Conservation (phyloP, 257 asterid genomes). For the Solanum ossicruentum region DNA sequence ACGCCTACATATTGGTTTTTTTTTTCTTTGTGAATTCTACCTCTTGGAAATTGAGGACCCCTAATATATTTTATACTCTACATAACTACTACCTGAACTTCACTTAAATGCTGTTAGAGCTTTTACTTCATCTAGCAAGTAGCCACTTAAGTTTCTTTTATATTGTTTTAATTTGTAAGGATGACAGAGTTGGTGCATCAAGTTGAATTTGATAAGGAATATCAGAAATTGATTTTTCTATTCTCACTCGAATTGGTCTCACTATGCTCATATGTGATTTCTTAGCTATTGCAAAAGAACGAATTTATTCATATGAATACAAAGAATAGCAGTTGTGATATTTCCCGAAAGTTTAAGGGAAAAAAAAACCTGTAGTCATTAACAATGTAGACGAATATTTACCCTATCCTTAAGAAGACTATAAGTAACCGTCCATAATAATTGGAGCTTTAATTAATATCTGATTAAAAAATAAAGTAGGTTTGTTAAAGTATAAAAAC, state of each 20-base stretch:
- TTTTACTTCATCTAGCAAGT: neutral
- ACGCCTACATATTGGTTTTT: constrained; percentile 27
- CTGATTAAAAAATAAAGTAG: neutral
- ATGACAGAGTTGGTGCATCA: neutral
- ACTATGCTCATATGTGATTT: no score
- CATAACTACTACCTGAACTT: neutral
- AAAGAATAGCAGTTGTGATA: neutral
- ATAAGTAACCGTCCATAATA: neutral
- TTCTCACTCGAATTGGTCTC: no score
- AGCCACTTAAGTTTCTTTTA: neutral
- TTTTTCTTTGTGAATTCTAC: neutral
- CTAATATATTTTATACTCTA: neutral
- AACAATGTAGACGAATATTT: neutral
- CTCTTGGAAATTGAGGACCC: constrained; percentile 32
- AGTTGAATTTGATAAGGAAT: neutral
- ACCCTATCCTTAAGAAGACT: neutral
- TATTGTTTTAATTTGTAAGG: neutral
- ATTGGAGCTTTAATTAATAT: neutral
- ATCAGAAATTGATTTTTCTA: no score
- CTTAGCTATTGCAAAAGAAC: no score
- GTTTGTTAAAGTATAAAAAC: no score
- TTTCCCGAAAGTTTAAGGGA: neutral
- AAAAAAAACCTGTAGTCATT: neutral
- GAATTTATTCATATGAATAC: no score
- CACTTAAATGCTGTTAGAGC: neutral